Evolutionary conservation across 306 rosid genomes (phyloP).

Genomic region (Geum urbanum): DNA sequence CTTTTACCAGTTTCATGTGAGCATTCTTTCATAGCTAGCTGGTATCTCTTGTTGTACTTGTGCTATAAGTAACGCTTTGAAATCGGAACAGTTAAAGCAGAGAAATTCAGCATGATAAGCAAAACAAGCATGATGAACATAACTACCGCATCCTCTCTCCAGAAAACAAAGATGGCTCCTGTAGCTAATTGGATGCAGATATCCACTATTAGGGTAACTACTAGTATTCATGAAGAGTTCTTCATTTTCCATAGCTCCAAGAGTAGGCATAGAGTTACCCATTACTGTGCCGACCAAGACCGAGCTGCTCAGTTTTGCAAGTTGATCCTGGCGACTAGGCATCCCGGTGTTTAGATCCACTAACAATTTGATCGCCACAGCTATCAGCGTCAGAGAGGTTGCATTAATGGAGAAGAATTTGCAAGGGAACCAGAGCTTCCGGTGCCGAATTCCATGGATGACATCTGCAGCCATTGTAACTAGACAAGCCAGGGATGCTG

Average conservation of each 20-base stretch:
- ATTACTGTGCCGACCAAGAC: constrained; percentile 64
- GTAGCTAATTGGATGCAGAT: constrained; percentile 71
- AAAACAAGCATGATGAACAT: constrained; percentile 67
- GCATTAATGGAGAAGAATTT: constrained; percentile 66
- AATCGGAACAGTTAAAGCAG: constrained; percentile 54
- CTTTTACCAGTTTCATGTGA: background rate
- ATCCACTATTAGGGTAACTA: constrained; percentile 63
- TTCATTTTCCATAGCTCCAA: constrained; percentile 60
- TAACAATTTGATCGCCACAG: constrained; percentile 53
- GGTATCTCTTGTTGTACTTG: constrained; percentile 35
- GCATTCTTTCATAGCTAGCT: constrained; percentile 41
- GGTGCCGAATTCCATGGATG: constrained; percentile 45
- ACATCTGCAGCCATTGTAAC: constrained; percentile 57
- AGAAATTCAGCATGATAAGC: constrained; percentile 45
- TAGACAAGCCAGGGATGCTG: constrained; percentile 62
- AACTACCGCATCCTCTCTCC: constrained; percentile 52
- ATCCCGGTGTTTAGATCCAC: constrained; percentile 79
- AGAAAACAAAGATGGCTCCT: constrained; percentile 73
- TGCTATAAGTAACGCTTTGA: constrained; percentile 50
- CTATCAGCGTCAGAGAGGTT: constrained; percentile 67
- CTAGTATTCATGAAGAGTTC: constrained; percentile 72
- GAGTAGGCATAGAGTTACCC: constrained; percentile 79
- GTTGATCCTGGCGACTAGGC: constrained; percentile 76
- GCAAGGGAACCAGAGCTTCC: constrained; percentile 78
- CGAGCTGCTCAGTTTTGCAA: constrained; percentile 71